Base-by-base conservation (phyloP, 2,329 filamentous ascomycete species). In the Ceratocystis smalleyi region DNA sequence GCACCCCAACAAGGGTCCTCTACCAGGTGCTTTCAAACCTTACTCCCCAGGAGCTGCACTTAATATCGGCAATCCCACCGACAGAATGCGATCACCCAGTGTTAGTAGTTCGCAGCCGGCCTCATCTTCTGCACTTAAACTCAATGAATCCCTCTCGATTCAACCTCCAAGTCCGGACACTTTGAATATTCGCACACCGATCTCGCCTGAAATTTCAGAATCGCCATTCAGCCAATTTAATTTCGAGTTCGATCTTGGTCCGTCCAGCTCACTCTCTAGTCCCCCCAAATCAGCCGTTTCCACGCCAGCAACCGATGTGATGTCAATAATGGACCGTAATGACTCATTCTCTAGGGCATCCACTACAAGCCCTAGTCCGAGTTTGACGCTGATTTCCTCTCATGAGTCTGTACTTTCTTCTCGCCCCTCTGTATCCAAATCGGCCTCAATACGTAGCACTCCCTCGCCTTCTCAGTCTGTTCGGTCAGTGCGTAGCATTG, bases 201-300 rank as follows among this genome's bases (percentile, higher is more conserved):
- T 19, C 2, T 63, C 65, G 2, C 65, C 65, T 1, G 30, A 64
- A 35, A 55, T 64, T 5, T 62, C 65, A 3, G 65, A 66, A 24
- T 66, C 65, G 27, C 61, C 65, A 6, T 66, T 66, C 22, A 66
- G 65, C 40, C 65, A 66, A 40, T 66, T 66, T 43, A 66, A 66
- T 5, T 66, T 66, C 32, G 65, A 66, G 32, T 66, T 66, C 55
- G 61, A 66, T 40, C 43, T 66, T 54, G 61, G 61, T 1, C 15
- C 60, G 15, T 62, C 60, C 3, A 62, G 43, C 27, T 62, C 54
- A 19, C 32, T 57, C 30, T 62, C 49, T 1, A 62, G 59, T 8
- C 22, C 59, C 5, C 30, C 30, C 5, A 59, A 45, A 22, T 47
- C 55, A 6, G 43, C 47, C 6, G 49, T 59, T 24, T 59, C 45